A percentile compares a stretch with the other conserved stretches of the same genome.
Evolutionary conservation across 345 rosid genomes (phyloP).

Genomic region (Syzygium aqueum): DNA sequence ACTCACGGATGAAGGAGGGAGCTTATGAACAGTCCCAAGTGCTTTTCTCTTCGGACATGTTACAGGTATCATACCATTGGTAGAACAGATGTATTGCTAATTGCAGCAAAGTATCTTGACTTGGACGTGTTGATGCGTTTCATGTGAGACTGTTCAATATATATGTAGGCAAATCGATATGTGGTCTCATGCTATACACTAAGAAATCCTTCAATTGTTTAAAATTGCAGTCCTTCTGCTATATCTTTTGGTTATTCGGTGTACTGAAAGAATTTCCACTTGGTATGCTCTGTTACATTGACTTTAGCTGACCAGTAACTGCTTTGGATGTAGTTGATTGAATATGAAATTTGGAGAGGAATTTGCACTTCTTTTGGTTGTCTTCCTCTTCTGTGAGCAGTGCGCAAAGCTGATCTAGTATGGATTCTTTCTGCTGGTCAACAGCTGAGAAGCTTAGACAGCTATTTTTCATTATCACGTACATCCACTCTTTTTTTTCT

Average conservation of each 20-base stretch:
- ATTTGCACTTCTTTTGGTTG: neutral
- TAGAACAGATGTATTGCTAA: neutral
- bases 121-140: neutral
- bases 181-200: neutral
- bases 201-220: neutral
- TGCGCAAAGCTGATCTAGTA: neutral
- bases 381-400: neutral
- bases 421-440: neutral
- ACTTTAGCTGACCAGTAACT: neutral
- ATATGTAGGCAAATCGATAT: neutral
- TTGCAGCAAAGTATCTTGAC: neutral
- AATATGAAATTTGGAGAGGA: neutral
- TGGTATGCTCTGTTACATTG: neutral
- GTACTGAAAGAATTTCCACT: neutral
- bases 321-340: neutral
- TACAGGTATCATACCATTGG: constrained; percentile 37
- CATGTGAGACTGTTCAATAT: neutral
- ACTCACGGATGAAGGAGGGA: constrained; percentile 74
- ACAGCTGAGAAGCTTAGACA: neutral
- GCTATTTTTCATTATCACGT: neutral
- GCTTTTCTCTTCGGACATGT: constrained; percentile 56
- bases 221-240: neutral
- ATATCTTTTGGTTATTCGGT: neutral
- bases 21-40: constrained; percentile 54
- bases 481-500: neutral